Evolutionary conservation across 306 rosid species (phyloP).

Genomic region (Quercus berberidifolia): DNA sequence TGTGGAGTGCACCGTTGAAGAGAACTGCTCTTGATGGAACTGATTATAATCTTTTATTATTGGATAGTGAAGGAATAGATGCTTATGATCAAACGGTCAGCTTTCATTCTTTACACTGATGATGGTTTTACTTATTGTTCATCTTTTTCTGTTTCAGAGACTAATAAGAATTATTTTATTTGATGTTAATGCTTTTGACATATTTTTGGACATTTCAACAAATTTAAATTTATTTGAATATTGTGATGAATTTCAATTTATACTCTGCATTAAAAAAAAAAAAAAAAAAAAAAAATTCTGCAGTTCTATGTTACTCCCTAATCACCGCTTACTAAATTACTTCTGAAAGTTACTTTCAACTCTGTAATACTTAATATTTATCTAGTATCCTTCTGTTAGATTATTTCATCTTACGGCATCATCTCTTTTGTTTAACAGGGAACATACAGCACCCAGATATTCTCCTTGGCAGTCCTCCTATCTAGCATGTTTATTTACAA

Average conservation of each 20-base stretch:
- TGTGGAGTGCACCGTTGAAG: conserved; percentile 91
- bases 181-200: neutral
- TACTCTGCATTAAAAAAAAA: neutral
- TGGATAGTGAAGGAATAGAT: conserved; percentile 96
- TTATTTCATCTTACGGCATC: neutral
- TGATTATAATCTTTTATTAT: conserved; percentile 70
- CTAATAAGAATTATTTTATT: neutral
- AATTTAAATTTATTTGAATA: neutral
- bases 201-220: neutral
- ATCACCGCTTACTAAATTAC: neutral
- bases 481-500: conserved; percentile 95
- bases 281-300: no score
- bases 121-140: neutral
- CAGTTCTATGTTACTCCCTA: no score
- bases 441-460: conserved; percentile 93
- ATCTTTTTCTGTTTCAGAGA: neutral
- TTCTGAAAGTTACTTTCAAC: neutral
- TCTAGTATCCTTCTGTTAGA: neutral
- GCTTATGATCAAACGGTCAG: conserved; percentile 94
- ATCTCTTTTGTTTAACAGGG: conserved; percentile 45
- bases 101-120: conserved; percentile 1
- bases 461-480: conserved; percentile 86
- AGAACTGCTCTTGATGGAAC: conserved; percentile 95
- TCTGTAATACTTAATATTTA: neutral
- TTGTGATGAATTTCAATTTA: neutral